These are phyloP conservation scores for Ambrosia hybrid DNA, from an alignment of 140 eudicot genomes.

Conservation along the genomic window DNA sequence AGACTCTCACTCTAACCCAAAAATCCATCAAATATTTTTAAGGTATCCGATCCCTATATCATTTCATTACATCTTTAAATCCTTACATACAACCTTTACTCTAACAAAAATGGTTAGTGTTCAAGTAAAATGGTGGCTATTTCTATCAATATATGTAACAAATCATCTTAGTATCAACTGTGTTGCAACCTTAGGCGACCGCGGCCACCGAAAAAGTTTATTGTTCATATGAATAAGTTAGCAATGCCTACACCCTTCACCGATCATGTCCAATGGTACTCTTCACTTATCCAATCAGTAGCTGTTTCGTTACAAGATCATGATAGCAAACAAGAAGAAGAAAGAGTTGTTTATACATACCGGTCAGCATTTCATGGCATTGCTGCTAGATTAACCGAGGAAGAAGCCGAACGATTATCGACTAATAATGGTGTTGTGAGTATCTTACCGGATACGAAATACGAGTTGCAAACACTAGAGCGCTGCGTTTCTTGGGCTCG, in stretches of 20 bases:
- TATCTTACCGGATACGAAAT: slow-evolving; percentile 54
- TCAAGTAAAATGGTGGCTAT: no score
- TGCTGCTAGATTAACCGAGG: slow-evolving; percentile 61
- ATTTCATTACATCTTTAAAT: no score
- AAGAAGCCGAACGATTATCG: slow-evolving; percentile 52
- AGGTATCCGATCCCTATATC: no score
- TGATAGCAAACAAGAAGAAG: slow-evolving; percentile 21
- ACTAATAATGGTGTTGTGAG: slow-evolving; percentile 51
- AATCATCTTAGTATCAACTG: slow-evolving; percentile 20
- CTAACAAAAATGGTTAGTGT: no score
- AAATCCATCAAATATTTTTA: no score
- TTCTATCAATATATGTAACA: no score
- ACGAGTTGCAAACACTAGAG: slow-evolving; percentile 82
- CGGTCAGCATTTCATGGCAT: slow-evolving; percentile 80
- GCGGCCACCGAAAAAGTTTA: slow-evolving; percentile 21
- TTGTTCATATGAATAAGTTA: slow-evolving; percentile 64
- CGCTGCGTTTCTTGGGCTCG: slow-evolving; percentile 77
- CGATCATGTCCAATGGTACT: slow-evolving; percentile 68
- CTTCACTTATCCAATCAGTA: slow-evolving; percentile 58
- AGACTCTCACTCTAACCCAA: no score
- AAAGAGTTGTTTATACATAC: slow-evolving; percentile 61
- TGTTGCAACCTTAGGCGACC: no score
- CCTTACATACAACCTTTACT: no score
- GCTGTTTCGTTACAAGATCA: slow-evolving; percentile 7
- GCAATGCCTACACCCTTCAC: slow-evolving; percentile 58